Evolutionary conservation across 139 green algal species (phyloP), one percentile per base, ranked within the genome.

Genomic region (Spirogloea muscicola): DNA sequence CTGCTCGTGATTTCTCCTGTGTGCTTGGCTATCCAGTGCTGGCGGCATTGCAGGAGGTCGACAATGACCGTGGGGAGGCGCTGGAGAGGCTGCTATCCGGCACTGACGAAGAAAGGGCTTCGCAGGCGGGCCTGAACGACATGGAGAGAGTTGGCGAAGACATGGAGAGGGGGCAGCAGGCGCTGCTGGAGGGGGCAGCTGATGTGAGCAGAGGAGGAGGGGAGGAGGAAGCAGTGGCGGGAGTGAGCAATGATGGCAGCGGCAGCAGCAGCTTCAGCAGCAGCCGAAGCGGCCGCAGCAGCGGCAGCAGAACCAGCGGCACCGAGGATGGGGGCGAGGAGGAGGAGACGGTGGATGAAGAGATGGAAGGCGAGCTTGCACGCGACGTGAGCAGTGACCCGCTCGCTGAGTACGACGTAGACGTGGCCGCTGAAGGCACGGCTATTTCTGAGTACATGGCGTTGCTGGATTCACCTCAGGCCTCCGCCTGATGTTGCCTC

Each of bases 391-490:
- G 68, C 34, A 59, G 72, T 3, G 79, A 90, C 39, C 82, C 82
- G 0, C 51, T 86, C 55, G 64, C 70, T 7, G 84, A 84, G 18
- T 91, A 91, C 65, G 87, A 91, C 51, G 72, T 91, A 13, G 84
- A 91, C 60, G 81, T 91, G 6, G 37, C 25, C 3, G 71, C 81
- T 31, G 87, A 91, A 62, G 87, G 81, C 2, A 49, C 86, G 13
- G 84, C 82, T 3, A 89, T 91, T 1, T 63, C 80, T 34, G 49
- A 78, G 31, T 88, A 86, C 42, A 29, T 85, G 55, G 75, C 61
- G 2, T 29, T 85, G 21, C 13, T 89, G 29, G 55, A 82, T n/a
- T n/a, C n/a, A n/a, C n/a, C n/a, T n/a, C n/a, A n/a, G n/a, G n/a
- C n/a, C n/a, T n/a, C n/a, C n/a, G n/a, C n/a, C n/a, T n/a, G n/a